Base-by-base conservation (phyloP, 306 rosid genomes). In the Gleditsia sinensis region DNA sequence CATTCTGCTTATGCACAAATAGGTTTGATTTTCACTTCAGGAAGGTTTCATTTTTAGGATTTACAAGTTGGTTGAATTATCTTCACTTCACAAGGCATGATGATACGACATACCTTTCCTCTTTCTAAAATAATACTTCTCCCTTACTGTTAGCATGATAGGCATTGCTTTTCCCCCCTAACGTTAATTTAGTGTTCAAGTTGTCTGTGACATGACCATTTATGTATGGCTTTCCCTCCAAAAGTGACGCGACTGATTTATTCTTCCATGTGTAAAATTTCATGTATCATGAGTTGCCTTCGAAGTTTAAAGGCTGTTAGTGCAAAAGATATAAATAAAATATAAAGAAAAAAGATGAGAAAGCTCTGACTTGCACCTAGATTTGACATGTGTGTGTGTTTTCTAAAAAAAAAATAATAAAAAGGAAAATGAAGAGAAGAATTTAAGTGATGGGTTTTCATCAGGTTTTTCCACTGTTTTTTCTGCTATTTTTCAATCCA, bases 1-100 rank as follows among this genome's bases (percentile, higher is more conserved):
- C 30, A 45, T 58, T 20, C 48, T 69, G 56, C 73, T 43, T 68
- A 32, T 33, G 7, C 34, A 48, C 13, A 73, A 37, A 36, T 43
- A 30, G 23, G 25, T 63, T 55, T 53, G 23, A 72, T 55, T 46
- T 49, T 64, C 59, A 28, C 24, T 30, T 71, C 43, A 17, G 55
- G 43, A 65, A 64, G 58, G 10, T 46, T 23, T 71, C 3, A 19
- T 7, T 42, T 42, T 40, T 39, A 23, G 7, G 43, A 14, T 56
- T 60, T 54, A 7, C 0, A 0, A 24, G 14, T 19, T 20, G 7
- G 17, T 27, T 61, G 6, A 36, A 36, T 62, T 62, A 37, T 10
- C 19, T 25, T 19, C 21, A 27, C 48, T 20, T 62, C 28, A 17
- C 19, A 37, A 34, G 50, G 32, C 30, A 19, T 62, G 68, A 62